Percentiles rank a stretch among this genome's conserved stretches.
Evolutionary conservation across 2,329 filamentous ascomycete genomes (phyloP).

Genomic region (Colletotrichum sp.): DNA sequence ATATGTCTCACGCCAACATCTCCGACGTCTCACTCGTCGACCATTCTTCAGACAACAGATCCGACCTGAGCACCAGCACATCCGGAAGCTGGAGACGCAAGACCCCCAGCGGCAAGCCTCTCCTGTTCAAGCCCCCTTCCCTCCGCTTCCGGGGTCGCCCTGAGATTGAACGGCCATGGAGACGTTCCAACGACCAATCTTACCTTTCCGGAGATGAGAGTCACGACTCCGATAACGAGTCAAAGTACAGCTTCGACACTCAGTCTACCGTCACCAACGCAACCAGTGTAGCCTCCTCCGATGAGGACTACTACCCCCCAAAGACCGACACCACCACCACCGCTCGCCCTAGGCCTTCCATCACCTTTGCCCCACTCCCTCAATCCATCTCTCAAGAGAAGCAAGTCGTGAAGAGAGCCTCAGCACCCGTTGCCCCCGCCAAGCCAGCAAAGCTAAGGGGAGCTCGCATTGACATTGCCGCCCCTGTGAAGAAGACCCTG

Average conservation of each 20-base stretch:
- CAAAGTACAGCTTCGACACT: slow-evolving; percentile 20
- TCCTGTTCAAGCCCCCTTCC: slow-evolving; percentile 21
- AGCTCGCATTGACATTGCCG: slow-evolving; percentile 8
- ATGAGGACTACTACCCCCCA: background rate
- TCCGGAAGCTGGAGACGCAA: slow-evolving; percentile 5
- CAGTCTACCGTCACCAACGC: slow-evolving; percentile 16
- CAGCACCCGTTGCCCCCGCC: slow-evolving; percentile 1
- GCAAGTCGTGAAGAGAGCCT: background rate
- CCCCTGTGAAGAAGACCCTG: background rate
- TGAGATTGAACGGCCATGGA: slow-evolving; percentile 16
- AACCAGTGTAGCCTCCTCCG: slow-evolving; percentile 19
- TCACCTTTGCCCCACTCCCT: background rate
- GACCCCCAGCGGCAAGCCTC: background rate
- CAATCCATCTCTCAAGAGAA: background rate
- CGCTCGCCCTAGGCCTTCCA: background rate
- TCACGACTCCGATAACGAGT: slow-evolving; percentile 21
- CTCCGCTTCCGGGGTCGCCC: slow-evolving; percentile 13
- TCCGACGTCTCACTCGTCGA: slow-evolving; percentile 18
- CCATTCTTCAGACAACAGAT: slow-evolving; percentile 7
- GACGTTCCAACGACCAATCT: background rate
- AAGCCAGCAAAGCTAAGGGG: slow-evolving; percentile 19
- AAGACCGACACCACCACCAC: background rate
- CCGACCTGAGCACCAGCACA: slow-evolving; percentile 12
- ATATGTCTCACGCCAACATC: slow-evolving; percentile 20
- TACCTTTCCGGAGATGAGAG: slow-evolving; percentile 20